Evolutionary conservation across 306 rosid species (phyloP), one percentile per base, ranked within the genome.

Genomic region (Sindora glabra): DNA sequence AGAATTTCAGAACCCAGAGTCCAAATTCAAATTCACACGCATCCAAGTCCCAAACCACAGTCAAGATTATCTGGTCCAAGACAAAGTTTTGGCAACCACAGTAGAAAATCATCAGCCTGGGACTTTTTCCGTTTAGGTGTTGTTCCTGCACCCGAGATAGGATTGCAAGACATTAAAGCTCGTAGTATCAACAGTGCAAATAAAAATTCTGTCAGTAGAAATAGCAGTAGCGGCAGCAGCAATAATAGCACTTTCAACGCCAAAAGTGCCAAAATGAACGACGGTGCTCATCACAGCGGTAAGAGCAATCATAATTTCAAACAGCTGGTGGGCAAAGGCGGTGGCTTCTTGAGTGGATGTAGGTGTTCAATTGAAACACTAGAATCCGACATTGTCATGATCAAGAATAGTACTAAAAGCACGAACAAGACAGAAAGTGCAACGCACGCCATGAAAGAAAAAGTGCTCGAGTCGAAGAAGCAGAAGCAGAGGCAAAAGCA

Each of bases 31-130:
- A 83, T 92, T 62, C 84, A 76, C 40, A 56, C 86, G 3, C 82
- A 77, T 47, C 94, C 96, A n/a, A 92, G 95, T 19, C 95, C 96
- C 1, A 86, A 78, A 52, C 90, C 95, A 5, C 96, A 89, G 13
- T 46, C 78, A 73, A 79, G 72, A 48, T 12, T 15, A 3, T 27
- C 77, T 2, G 39, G 34, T 5, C 55, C 70, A 10, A 69, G 76
- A 13, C 80, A 65, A 15, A 71, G 73, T 38, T 65, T 50, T 5
- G 70, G 68, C 11, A 72, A 49, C 21, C 68, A 62, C 32, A 75
- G 73, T 53, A 74, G 83, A 19, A 88, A 82, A 56, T 74, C 86
- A 11, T 83, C 90, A 3, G 34, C 80, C 1, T 86, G 99, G 96
- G 96, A 76, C 42, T 72, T 80, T 77, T 76, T 89, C 62, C 83